These are phyloP conservation scores for Saksenaea vasiformis DNA, from an alignment of 371 early-diverging fungal genomes.

Conservation along the genomic window DNA sequence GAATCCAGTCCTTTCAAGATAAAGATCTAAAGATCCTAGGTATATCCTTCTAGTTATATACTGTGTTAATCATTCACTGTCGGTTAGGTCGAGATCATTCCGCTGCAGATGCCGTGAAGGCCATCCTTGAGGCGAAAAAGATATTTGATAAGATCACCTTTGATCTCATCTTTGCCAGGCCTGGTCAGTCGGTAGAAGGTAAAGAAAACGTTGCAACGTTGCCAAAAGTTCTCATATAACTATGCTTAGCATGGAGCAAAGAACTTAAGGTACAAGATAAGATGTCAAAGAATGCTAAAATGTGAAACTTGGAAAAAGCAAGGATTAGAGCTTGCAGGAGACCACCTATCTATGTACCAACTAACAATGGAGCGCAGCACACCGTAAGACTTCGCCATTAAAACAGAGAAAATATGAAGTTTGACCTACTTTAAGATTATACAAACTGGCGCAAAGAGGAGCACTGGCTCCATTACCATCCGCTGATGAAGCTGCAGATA, in stretches of 20 bases:
- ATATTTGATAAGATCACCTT: conserved; percentile 72
- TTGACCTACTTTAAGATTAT: conserved; percentile 42
- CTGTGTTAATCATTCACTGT: background rate
- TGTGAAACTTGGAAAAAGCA: conserved; percentile 17
- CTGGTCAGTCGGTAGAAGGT: conserved; percentile 62
- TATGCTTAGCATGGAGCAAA: conserved; percentile 52
- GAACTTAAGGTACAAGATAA: conserved; percentile 56
- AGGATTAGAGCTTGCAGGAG: conserved; percentile 57
- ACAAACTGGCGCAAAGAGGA: conserved; percentile 49
- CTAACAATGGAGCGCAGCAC: conserved; percentile 86
- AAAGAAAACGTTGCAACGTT: too few relatives aligned
- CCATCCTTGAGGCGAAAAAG: conserved; percentile 53
- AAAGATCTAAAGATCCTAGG: conserved; percentile 47
- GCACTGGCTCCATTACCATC: conserved; percentile 42
- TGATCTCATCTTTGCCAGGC: conserved; percentile 88
- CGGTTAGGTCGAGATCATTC: conserved; percentile 77
- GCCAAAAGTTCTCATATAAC: background rate
- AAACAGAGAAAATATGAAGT: background rate
- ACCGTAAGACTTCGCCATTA: conserved; percentile 38
- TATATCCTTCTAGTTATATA: background rate
- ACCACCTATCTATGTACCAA: conserved; percentile 83
- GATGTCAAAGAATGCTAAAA: background rate
- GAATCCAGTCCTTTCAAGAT: conserved; percentile 76
- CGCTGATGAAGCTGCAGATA: conserved; percentile 63
- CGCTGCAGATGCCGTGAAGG: conserved; percentile 56